Evolutionary conservation across 2,329 filamentous ascomycete species (phyloP), one percentile per base, ranked within the genome.

Genomic region (Calonectria naviculata): DNA sequence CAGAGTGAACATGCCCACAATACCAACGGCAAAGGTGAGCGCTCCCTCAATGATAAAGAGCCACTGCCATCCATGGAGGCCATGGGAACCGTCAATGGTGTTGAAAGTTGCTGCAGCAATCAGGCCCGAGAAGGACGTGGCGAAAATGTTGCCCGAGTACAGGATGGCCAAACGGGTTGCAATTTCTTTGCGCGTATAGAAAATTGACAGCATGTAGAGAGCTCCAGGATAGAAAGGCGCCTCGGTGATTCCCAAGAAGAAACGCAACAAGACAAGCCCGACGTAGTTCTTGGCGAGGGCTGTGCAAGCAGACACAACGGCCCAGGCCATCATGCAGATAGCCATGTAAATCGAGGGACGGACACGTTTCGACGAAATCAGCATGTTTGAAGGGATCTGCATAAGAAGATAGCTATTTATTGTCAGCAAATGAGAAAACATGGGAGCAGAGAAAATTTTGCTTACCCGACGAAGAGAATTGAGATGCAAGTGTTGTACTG

Each of bases 131-230:
- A 87, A 86, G 1, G 83, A 81, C 0, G 79, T 81, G 4, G 81
- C 79, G 31, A 82, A 73, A 52, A 81, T 78, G 52, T 79, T 80
- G 7, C 83, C 83, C 1, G 84, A 80, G 72, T 87, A 87, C 5
- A 87, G 78, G 64, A 86, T 83, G 3, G 84, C 83, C 7, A 85
- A 82, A 36, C 84, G 80, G 8, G 81, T 77, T 13, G 82, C 79
- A 42, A 87, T 76, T 76, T 85, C 84, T 74, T 87, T 85, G 49
- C 86, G 82, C 1, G 87, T 89, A 78, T 90, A 90, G 80, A 87
- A 90, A 63, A 87, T 85, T 0, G 85, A 86, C 5, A 90, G 81
- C 38, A 89, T 83, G 69, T 78, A 80, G 1, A 81, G 73, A 5
- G 75, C 80, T 42, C 81, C 80, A 0, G 78, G 80, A 38, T 80